These are phyloP conservation scores for Xylariaceae sp. DNA, from an alignment of 2,329 filamentous ascomycete species.

Conservation along the genomic window DNA sequence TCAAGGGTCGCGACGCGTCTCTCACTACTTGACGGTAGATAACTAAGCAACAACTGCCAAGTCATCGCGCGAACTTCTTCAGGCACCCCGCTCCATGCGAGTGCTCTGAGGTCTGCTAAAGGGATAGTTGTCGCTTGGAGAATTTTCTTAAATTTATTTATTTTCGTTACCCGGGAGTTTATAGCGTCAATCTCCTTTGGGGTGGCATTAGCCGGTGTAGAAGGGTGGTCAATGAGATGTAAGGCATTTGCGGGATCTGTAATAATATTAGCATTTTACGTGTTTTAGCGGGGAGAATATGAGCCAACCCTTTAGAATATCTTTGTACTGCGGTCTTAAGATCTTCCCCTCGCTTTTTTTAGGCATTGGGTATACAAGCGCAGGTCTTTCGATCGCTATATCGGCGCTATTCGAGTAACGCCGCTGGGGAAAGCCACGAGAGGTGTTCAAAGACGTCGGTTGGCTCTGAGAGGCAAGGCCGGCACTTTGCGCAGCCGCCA, in stretches of 20 bases:
- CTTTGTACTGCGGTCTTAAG: slow-evolving; percentile 94
- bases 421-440: slow-evolving; percentile 51
- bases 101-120: slow-evolving; percentile 78
- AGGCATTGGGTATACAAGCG: slow-evolving; percentile 82
- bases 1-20: slow-evolving; percentile 88
- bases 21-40: slow-evolving; percentile 96
- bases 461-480: slow-evolving; percentile 41
- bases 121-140: slow-evolving; percentile 91
- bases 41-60: slow-evolving; percentile 96
- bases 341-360: slow-evolving; percentile 96
- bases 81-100: slow-evolving; percentile 93
- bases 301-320: slow-evolving; percentile 74
- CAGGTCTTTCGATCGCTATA: slow-evolving; percentile 87
- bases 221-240: slow-evolving; percentile 88
- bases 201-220: slow-evolving; percentile 73
- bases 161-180: slow-evolving; percentile 85
- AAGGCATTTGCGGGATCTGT: slow-evolving; percentile 86
- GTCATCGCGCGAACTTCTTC: slow-evolving; percentile 97
- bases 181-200: slow-evolving; percentile 86
- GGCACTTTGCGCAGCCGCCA: slow-evolving; percentile 51
- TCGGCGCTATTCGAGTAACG: slow-evolving; percentile 86
- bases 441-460: slow-evolving; percentile 46
- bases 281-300: neutral
- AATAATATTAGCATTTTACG: slow-evolving; percentile 1
- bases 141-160: slow-evolving; percentile 98